phyloP scores from a whole-genome alignment of 2,329 filamentous ascomycete genomes.

The Monosporascus sp. region DNA sequence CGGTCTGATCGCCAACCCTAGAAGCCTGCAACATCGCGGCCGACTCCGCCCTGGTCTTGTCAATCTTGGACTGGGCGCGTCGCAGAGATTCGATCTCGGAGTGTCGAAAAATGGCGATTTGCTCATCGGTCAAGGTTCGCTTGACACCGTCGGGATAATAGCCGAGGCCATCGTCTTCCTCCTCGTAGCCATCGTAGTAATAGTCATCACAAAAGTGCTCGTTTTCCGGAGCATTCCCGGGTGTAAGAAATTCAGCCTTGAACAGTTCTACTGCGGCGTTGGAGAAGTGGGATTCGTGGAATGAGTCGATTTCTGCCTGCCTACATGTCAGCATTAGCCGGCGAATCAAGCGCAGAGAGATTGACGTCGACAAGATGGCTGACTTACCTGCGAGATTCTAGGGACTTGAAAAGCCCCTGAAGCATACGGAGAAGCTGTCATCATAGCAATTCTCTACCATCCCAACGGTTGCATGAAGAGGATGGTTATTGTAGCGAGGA shows the following conservation, averaged over 20 bases:
- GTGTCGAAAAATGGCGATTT: slow-evolving; percentile 85
- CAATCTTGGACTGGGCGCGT: slow-evolving; percentile 39
- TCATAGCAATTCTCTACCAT: slow-evolving; percentile 3
- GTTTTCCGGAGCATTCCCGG: slow-evolving; percentile 14
- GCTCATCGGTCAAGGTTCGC: slow-evolving; percentile 83
- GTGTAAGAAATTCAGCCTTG: slow-evolving; percentile 37
- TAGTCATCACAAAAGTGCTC: slow-evolving; percentile 17
- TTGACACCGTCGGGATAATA: slow-evolving; percentile 85
- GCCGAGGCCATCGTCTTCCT: slow-evolving; percentile 66
- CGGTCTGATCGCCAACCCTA: slow-evolving; percentile 5
- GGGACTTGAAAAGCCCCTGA: slow-evolving; percentile 22
- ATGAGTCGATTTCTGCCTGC: slow-evolving; percentile 55
- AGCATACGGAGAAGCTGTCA: slow-evolving; percentile 15
- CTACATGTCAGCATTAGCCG: slow-evolving; percentile 19
- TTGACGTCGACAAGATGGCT: not conserved
- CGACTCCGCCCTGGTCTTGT: slow-evolving; percentile 17
- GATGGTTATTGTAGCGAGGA: too few relatives aligned
- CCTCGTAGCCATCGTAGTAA: slow-evolving; percentile 27
- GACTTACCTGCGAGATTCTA: slow-evolving; percentile 33
- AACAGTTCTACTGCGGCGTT: slow-evolving; percentile 40
- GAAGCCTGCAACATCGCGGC: slow-evolving; percentile 8
- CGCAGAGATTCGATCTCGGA: slow-evolving; percentile 75
- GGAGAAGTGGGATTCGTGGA: slow-evolving; percentile 58
- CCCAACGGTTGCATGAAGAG: not conserved
- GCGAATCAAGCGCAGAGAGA: slow-evolving; percentile 6